Conservation (phyloP, 2,329 filamentous ascomycete species). For the Botryosphaeria dothidea region DNA sequence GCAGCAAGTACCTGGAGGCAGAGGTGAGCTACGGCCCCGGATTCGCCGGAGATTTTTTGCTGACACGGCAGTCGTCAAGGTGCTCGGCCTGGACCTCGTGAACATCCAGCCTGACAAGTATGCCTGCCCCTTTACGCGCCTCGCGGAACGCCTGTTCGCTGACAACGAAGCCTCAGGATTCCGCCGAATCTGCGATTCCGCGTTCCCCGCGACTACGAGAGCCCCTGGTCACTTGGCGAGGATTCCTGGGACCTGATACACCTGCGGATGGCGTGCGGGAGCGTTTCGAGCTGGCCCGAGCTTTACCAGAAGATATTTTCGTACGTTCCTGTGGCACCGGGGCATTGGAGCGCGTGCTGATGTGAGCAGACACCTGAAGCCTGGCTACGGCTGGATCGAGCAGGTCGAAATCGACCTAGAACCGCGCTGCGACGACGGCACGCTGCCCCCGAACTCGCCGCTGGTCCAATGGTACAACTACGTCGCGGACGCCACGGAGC, state of each 20-base stretch:
- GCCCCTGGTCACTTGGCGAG: conserved; percentile 67
- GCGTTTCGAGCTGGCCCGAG: conserved; percentile 72
- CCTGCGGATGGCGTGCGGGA: conserved; percentile 75
- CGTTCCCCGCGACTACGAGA: conserved; percentile 74
- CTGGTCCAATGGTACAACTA: conserved; percentile 70
- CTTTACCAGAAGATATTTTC: conserved; percentile 71
- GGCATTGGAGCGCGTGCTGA: neutral
- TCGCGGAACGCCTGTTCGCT: conserved; percentile 16
- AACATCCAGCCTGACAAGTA: conserved; percentile 61
- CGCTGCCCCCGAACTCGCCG: conserved; percentile 57
- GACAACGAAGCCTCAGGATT: conserved; percentile 55
- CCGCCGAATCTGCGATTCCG: conserved; percentile 69
- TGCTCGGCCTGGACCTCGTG: conserved; percentile 62
- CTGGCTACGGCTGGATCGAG: conserved; percentile 75
- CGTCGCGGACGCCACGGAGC: conserved; percentile 67
- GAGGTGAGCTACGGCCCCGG: conserved; percentile 41
- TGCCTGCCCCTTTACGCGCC: conserved; percentile 26
- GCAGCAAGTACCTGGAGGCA: conserved; percentile 56
- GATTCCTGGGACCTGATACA: conserved; percentile 82
- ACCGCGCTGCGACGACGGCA: conserved; percentile 70
- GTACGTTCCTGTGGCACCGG: conserved; percentile 47
- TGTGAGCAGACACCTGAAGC: conserved; percentile 68
- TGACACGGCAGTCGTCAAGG: conserved; percentile 38
- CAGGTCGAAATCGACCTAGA: conserved; percentile 87
- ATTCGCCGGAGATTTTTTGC: conserved; percentile 5